Base-by-base conservation (phyloP, 106 monocot species). In the Dendrobium catenatum region DNA sequence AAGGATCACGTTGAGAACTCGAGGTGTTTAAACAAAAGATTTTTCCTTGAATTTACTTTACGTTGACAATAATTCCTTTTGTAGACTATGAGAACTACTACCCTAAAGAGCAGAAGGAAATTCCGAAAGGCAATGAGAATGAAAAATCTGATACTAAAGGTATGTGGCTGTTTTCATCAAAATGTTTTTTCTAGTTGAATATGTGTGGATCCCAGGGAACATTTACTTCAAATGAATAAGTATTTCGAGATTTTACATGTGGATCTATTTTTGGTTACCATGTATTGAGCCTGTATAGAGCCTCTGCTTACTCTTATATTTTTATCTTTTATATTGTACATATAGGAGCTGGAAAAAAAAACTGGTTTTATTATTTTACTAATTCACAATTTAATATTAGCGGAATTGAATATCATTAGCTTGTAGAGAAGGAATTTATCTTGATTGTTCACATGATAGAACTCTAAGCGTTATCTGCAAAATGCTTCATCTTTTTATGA, bases 11-110 rank as follows among this genome's bases (percentile, higher is more conserved):
- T 72, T 15, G 18, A 33, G 19, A 22, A n/a, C 4, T 68, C 13
- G 70, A 33, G 29, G 37, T 70, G 24, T 8, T 66, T 26, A 66
- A 26, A 24, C 26, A n/a, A 66, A 9, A 66, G 51, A 66, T 26
- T 26, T 79, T n/a, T 66, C 20, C 16, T 22, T 79, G 19, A 11
- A n/a, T 79, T 82, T 5, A 31, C 72, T 33, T 75, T 55, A 81
- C 67, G 8, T 61, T 55, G 58, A 75, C 44, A 49, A 20, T 44
- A 24, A 48, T 75, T 78, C 18, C 11, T 81, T 78, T 73, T 85
- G 51, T 78, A 97, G 97, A 97, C 79, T 92, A 94, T 80, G 90
- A 92, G 84, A 97, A 97, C 64, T 92, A 94, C 78, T 89, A 84
- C 29, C 94, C 94, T 17, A 94, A 91, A 70, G 94, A 80, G 27